A percentile compares a stretch with the other conserved stretches of the same genome.
phyloP scores from a whole-genome alignment of 352 stramenopile species.

The Phytophthora cactorum region DNA sequence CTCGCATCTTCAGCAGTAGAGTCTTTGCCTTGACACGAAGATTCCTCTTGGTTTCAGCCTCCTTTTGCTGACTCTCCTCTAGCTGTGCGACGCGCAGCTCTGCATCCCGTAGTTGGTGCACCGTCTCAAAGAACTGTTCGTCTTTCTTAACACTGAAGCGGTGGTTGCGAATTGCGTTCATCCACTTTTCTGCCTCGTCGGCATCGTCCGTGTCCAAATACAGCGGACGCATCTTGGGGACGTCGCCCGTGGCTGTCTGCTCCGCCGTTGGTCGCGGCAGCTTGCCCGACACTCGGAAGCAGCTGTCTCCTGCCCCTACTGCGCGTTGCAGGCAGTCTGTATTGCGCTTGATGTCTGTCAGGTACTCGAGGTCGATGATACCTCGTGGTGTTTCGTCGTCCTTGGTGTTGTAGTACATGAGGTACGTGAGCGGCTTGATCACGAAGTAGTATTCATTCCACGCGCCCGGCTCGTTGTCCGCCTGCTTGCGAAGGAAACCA shows the following conservation, averaged over 20 bases:
- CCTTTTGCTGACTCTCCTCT: slow-evolving; percentile 36
- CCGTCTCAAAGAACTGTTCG: slow-evolving; percentile 45
- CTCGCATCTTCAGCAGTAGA: slow-evolving; percentile 42
- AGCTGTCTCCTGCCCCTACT: slow-evolving; percentile 63
- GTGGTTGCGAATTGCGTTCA: slow-evolving; percentile 70
- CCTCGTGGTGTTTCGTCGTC: slow-evolving; percentile 70
- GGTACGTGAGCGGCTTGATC: slow-evolving; percentile 71
- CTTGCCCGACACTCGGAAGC: slow-evolving; percentile 77
- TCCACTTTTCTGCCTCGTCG: slow-evolving; percentile 66
- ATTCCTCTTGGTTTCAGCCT: slow-evolving; percentile 20
- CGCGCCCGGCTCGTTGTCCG: slow-evolving; percentile 75
- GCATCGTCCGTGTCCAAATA: slow-evolving; percentile 68
- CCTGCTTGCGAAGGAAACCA: slow-evolving; percentile 77
- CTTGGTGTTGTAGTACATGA: slow-evolving; percentile 86
- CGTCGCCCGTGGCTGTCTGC: slow-evolving; percentile 40
- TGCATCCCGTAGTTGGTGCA: slow-evolving; percentile 43
- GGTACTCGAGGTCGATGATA: slow-evolving; percentile 83
- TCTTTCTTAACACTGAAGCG: slow-evolving; percentile 67
- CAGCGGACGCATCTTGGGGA: slow-evolving; percentile 65
- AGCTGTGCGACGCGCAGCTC: slow-evolving; percentile 42
- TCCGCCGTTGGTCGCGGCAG: slow-evolving; percentile 47
- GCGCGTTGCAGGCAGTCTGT: slow-evolving; percentile 77
- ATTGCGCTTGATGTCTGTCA: slow-evolving; percentile 79
- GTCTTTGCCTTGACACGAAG: slow-evolving; percentile 38
- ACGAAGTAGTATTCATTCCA: slow-evolving; percentile 89